Base-by-base conservation (phyloP, 1,284 basidiomycete species). In the Hymenochaete sp. region DNA sequence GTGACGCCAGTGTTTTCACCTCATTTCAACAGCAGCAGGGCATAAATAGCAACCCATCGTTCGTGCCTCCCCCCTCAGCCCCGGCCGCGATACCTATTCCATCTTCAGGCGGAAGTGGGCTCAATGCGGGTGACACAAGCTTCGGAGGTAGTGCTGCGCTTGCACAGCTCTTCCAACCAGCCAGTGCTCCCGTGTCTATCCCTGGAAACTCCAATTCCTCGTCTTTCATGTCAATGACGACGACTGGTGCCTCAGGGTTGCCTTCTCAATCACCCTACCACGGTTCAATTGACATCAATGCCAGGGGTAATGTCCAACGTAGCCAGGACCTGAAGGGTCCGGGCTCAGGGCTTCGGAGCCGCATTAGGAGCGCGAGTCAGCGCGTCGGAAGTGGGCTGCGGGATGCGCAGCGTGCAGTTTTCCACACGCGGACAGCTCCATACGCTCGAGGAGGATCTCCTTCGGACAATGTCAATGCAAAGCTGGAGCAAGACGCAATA, bases 101-200 rank as follows among this genome's bases (percentile, higher is more conserved):
- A 13, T 42, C 31, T 19, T 14, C 32, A 11, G 27, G 37, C 31
- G 10, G 18, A 16, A 22, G 21, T 13, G 24, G 31, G 22, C n/a
- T 19, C 24, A 27, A 24, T 29, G 22, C 16, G 10, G 35, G 40
- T 13, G n/a, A n/a, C n/a, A n/a, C n/a, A n/a, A n/a, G n/a, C n/a
- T n/a, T n/a, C n/a, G 19, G 28, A 16, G 24, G 5, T 13, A 19
- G 7, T 33, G 13, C 44, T 6, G 60, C 51, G 52, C 38, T 47
- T 55, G 28, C 59, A 59, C 56, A 49, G 58, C 41, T 56, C 44
- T 53, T 53, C 55, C 28, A 58, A 52, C 31, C 53, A 45, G 45
- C 57, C 53, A 33, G 53, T 40, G 47, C 56, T 44, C 37, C 50
- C 37, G 22, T 48, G 11, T 26, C 40, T 27, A 25, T 47, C 14